phyloP scores from a whole-genome alignment of 2,329 filamentous ascomycete species.

The Bipolaris bicolor region DNA sequence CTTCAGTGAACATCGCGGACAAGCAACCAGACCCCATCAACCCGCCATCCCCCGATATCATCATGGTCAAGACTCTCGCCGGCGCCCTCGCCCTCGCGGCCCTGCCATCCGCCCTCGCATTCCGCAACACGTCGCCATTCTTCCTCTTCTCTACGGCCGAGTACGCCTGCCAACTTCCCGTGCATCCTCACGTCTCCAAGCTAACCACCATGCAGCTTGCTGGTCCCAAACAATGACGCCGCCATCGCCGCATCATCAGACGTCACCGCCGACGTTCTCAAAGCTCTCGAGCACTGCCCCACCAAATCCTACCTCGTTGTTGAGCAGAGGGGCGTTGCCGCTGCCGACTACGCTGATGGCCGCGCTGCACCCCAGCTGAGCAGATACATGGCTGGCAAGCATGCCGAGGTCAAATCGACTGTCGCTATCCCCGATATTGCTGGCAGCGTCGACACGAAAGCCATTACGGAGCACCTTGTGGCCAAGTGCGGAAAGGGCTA shows the following conservation, averaged over 20 bases:
- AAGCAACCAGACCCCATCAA: conserved; percentile 18
- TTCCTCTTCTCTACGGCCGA: conserved; percentile 82
- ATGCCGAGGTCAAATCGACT: conserved; percentile 61
- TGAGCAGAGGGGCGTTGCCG: conserved; percentile 75
- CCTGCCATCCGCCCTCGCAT: conserved; percentile 69
- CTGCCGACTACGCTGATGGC: conserved; percentile 67
- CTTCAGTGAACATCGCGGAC: conserved; percentile 16
- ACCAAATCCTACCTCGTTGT: conserved; percentile 79
- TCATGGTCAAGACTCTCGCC: conserved; percentile 54
- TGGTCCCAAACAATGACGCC: conserved; percentile 32
- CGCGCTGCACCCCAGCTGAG: conserved; percentile 61
- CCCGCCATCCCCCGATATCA: conserved; percentile 19
- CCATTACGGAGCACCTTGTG: conserved; percentile 53
- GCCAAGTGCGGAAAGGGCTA: conserved; percentile 56
- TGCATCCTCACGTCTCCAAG: conserved; percentile 18
- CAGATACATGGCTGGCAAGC: conserved; percentile 56
- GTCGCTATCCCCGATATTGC: conserved; percentile 61
- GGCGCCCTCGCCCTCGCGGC: conserved; percentile 57
- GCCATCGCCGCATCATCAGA: conserved; percentile 53
- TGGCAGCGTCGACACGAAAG: conserved; percentile 54
- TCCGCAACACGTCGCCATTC: conserved; percentile 87
- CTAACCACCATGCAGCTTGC: conserved; percentile 39
- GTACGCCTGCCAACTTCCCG: conserved; percentile 60
- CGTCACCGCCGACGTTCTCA: conserved; percentile 52
- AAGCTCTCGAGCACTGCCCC: conserved; percentile 68